Base-by-base conservation (phyloP, 2,329 filamentous ascomycete species). In the Blastomyces silverae region DNA sequence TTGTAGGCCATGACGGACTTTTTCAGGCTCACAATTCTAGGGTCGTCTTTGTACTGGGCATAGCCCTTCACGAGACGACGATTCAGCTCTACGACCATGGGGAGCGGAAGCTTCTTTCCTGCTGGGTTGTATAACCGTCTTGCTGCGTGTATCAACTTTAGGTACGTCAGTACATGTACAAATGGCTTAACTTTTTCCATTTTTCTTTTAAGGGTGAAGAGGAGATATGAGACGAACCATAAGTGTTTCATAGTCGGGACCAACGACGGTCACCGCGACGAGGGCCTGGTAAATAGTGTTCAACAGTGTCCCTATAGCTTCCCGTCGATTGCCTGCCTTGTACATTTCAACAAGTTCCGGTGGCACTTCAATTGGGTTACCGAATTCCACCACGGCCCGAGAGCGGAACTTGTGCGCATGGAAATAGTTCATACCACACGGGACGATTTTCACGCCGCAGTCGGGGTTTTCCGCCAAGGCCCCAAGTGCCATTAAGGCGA, bases 341-440 rank as follows among this genome's bases (percentile, higher is more conserved):
- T 96, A 97, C 77, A 91, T 87, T 67, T 92, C 84, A 5, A 97
- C 91, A 44, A 97, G 80, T 72, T 96, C 89, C 25, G 82, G 81
- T 0, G 92, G 89, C 11, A 97, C 87, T 69, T 96, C 90, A 67
- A 97, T 88, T 0, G 94, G 92, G 34, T 86, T 88, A 10, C 94
- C 94, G 71, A 97, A 99, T 74, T 99, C 94, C 66, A 97, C 88
- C 4, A 99, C 93, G 46, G 93, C 94, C 74, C 94, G 86, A 68
- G 93, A 97, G 57, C 93, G 89, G 78, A 99, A 99, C 77, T 97
- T 99, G 83, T 99, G 93, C 0, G 93, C 90, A 77, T 97, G 93
- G 79, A 99, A 99, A 78, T 99, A 99, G 78, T 99, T 99, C 93
- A 99, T 97, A 71, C 93, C 93, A 62, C 94, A 92, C 3, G 94